Evolutionary conservation across 2,329 filamentous ascomycete species (phyloP).

Genomic region (Amesomyces nigricolor): DNA sequence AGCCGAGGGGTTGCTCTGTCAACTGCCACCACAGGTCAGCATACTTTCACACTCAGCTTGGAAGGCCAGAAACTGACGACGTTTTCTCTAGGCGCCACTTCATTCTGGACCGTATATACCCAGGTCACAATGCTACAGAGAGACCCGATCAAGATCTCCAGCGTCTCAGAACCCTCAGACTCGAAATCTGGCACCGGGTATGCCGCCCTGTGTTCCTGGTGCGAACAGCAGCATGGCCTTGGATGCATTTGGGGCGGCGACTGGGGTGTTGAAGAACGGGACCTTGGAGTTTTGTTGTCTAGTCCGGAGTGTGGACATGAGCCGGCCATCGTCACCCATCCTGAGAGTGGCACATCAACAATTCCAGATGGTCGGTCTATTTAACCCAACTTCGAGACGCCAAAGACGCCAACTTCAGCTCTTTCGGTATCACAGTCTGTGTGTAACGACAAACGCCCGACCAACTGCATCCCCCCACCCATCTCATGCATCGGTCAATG

Average conservation of each 20-base stretch:
- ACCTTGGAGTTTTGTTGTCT: not conserved
- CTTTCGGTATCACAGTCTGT: conserved; percentile 1
- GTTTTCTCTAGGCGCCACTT: not conserved
- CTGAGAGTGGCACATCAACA: too few species aligned
- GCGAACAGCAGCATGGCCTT: conserved; percentile 17
- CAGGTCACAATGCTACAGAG: conserved; percentile 24
- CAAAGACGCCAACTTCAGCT: not conserved
- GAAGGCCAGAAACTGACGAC: conserved; percentile 12
- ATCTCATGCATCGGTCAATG: not conserved
- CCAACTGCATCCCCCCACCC: conserved; percentile 2
- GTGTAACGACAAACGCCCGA: not conserved
- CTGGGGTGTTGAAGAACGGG: not conserved
- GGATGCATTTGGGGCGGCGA: conserved; percentile 12
- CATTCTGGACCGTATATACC: conserved; percentile 20
- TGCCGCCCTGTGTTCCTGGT: not conserved
- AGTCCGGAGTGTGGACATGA: not conserved
- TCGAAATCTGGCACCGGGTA: not conserved
- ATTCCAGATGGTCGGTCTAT: too few species aligned
- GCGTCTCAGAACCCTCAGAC: conserved; percentile 10
- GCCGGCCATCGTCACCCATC: not conserved
- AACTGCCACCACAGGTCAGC: conserved; percentile 12
- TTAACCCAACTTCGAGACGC: not conserved
- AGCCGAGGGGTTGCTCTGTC: not conserved
- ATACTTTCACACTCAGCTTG: not conserved
- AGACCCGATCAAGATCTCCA: conserved; percentile 20